These are phyloP conservation scores for Suhomyces emberorum DNA, from an alignment of 805 yeast genomes.

Conservation along the genomic window DNA sequence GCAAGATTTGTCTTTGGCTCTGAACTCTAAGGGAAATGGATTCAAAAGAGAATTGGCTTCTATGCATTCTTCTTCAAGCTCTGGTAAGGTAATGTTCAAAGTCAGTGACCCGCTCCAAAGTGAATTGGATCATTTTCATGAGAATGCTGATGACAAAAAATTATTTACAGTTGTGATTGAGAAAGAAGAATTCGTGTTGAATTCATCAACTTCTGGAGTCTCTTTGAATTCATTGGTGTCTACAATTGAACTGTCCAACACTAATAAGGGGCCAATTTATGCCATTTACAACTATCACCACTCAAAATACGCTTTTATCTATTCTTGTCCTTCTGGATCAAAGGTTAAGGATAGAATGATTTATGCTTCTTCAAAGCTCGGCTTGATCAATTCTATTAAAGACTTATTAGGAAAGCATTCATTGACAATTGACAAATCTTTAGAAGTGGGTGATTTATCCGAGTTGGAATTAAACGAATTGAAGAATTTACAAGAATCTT, in stretches of 20 bases:
- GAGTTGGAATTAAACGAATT: conserved; percentile 60
- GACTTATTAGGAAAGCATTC: conserved; percentile 25
- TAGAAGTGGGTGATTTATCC: conserved; percentile 72
- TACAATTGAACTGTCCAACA: conserved; percentile 20
- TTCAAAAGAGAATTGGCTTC: conserved; percentile 33
- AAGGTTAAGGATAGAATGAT: conserved; percentile 89
- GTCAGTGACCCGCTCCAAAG: conserved; percentile 25
- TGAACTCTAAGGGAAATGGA: conserved; percentile 6
- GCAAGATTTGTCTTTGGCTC: conserved; percentile 27
- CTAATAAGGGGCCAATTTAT: conserved; percentile 50
- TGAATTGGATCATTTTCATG: conserved; percentile 20
- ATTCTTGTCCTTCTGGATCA: conserved; percentile 87
- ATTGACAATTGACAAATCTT: conserved; percentile 38
- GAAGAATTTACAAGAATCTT: conserved; percentile 11
- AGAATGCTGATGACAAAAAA: conserved; percentile 17
- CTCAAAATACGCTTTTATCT: conserved; percentile 55
- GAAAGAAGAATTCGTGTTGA: conserved; percentile 40
- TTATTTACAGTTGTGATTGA: conserved; percentile 54
- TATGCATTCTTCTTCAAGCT: conserved; percentile 23
- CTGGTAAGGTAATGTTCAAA: conserved; percentile 20
- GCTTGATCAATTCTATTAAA: conserved; percentile 52
- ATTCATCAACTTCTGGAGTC: conserved; percentile 19
- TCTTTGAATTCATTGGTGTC: conserved; percentile 17
- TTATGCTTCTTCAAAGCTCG: conserved; percentile 77
- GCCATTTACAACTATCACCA: conserved; percentile 46